Conservation (phyloP, 108 stramenopile genomes). For the Schizochytrium sp. region DNA sequence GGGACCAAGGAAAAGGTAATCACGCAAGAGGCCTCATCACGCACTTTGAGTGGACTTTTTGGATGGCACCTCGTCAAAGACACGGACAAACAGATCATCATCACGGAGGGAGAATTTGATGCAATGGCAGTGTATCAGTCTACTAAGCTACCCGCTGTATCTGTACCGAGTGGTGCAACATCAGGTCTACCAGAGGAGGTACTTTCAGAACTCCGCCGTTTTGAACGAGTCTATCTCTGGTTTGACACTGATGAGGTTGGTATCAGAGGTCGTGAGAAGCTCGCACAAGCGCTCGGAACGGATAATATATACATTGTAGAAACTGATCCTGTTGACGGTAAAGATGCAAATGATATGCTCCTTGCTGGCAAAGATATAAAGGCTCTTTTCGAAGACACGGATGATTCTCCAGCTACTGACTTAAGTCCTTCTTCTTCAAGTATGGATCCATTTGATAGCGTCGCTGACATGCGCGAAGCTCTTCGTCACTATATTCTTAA, state of each 20-base stretch:
- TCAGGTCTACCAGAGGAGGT: conserved; percentile 84
- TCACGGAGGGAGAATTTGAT: conserved; percentile 98
- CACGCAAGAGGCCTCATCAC: too few relatives aligned
- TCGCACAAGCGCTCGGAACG: conserved; percentile 88
- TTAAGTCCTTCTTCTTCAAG: too few relatives aligned
- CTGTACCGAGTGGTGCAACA: conserved; percentile 91
- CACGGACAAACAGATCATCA: conserved; percentile 81
- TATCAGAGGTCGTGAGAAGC: conserved; percentile 85
- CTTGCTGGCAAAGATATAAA: conserved; percentile 80
- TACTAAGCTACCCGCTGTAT: conserved; percentile 80
- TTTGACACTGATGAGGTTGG: conserved; percentile 95
- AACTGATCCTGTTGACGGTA: conserved; percentile 65
- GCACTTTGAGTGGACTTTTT: conserved; percentile 87
- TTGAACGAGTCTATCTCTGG: conserved; percentile 91
- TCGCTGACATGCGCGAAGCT: conserved; percentile 80
- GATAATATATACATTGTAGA: conserved; percentile 82
- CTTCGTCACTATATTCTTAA: conserved; percentile 82
- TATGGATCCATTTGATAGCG: conserved; percentile 84
- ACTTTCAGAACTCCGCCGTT: conserved; percentile 86
- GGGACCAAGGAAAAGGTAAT: not conserved
- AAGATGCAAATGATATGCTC: conserved; percentile 98
- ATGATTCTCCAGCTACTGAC: too few relatives aligned
- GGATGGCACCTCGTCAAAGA: conserved; percentile 90
- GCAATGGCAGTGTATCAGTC: conserved; percentile 97
- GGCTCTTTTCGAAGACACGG: conserved; percentile 77